phyloP scores from a whole-genome alignment of 2,329 filamentous ascomycete genomes.

The Ambrosiella beaveri region DNA sequence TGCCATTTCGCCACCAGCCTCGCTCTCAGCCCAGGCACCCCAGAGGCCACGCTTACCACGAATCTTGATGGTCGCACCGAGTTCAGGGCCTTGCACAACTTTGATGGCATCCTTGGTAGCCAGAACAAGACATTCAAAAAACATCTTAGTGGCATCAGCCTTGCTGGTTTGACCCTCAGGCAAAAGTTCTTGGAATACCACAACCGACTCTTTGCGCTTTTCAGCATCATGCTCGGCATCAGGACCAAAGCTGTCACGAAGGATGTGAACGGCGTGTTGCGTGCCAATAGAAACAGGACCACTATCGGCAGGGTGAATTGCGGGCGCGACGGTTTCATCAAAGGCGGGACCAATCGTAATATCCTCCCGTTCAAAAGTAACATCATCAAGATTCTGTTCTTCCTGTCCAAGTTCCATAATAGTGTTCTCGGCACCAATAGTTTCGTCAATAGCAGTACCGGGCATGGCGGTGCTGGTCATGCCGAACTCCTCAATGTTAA shows the following conservation, averaged over 20 bases:
- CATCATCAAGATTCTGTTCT: constrained; percentile 32
- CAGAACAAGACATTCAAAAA: constrained; percentile 89
- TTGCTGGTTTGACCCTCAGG: constrained; percentile 67
- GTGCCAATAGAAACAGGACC: constrained; percentile 81
- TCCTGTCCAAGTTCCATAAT: constrained; percentile 48
- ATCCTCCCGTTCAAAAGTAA: constrained; percentile 27
- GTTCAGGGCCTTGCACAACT: constrained; percentile 64
- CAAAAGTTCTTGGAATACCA: constrained; percentile 81
- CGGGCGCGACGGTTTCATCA: constrained; percentile 59
- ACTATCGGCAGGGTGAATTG: constrained; percentile 66
- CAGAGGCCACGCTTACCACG: constrained; percentile 88
- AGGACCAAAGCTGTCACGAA: constrained; percentile 71
- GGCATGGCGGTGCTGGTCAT: constrained; percentile 13
- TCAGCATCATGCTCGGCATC: constrained; percentile 51
- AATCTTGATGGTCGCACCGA: constrained; percentile 69
- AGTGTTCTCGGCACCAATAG: constrained; percentile 41
- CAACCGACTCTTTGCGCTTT: constrained; percentile 56
- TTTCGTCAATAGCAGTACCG: constrained; percentile 29
- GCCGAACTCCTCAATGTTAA: constrained; percentile 44
- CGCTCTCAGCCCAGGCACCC: constrained; percentile 84
- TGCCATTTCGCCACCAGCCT: constrained; percentile 46
- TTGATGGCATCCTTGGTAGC: constrained; percentile 97
- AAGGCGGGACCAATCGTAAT: constrained; percentile 41
- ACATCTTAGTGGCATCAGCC: constrained; percentile 96
- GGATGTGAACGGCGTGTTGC: constrained; percentile 85